Evolutionary conservation across 176 grass and related monocot species (phyloP).

Genomic region (Pontederia paniculata): DNA sequence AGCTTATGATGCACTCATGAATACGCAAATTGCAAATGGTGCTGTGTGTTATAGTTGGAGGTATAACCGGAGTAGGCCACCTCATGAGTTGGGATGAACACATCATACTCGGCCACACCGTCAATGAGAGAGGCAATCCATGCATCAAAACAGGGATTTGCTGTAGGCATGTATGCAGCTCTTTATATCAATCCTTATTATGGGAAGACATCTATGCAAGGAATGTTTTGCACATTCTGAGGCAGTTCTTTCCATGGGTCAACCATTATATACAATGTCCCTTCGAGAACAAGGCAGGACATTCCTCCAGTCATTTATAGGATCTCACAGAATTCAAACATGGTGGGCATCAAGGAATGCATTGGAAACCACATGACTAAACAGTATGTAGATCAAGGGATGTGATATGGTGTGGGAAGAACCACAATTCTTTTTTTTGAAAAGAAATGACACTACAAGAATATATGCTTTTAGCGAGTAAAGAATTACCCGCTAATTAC

Average conservation of each 20-base stretch:
- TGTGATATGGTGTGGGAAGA: constrained; percentile 65
- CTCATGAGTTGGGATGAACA: constrained; percentile 99
- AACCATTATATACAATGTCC: constrained; percentile 77
- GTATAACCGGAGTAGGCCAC: constrained; percentile 82
- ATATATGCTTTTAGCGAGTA: too few relatives aligned
- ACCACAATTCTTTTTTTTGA: too few relatives aligned
- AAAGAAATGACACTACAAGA: too few relatives aligned
- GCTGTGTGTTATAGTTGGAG: constrained; percentile 81
- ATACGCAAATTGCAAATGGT: constrained; percentile 61
- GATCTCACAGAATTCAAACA: constrained; percentile 40
- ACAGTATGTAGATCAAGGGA: constrained; percentile 53
- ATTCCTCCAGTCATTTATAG: constrained; percentile 51
- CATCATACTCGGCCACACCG: constrained; percentile 90
- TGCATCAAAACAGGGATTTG: constrained; percentile 77
- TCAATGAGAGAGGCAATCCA: constrained; percentile 90
- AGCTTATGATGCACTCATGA: constrained; percentile 78
- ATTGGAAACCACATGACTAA: constrained; percentile 57
- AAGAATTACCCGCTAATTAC: too few relatives aligned
- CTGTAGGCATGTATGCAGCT: constrained; percentile 85
- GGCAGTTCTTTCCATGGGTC: constrained; percentile 68
- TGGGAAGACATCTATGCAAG: constrained; percentile 70
- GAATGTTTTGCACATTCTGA: constrained; percentile 65
- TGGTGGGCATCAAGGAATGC: constrained; percentile 84
- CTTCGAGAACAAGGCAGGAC: constrained; percentile 61
- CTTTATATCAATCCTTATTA: constrained; percentile 97